Percentiles rank a stretch among this genome's conserved stretches.
Evolutionary conservation across 106 monocot species (phyloP).

Genomic region (Phalaenopsis aphrodite): DNA sequence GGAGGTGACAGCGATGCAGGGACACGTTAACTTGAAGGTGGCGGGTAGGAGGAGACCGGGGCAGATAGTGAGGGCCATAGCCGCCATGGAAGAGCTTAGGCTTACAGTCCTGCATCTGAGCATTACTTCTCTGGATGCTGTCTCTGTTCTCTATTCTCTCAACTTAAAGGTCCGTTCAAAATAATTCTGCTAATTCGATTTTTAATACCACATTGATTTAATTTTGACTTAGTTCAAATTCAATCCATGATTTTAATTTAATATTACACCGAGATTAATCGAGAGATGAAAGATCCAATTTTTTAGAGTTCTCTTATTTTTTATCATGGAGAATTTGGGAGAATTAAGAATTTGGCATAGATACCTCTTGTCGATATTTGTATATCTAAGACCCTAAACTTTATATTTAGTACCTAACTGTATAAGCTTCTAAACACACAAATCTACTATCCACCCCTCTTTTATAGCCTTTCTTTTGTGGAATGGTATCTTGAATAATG

Average conservation of each 20-base stretch:
- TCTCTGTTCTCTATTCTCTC: slow-evolving; percentile 62
- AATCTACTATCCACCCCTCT: no score
- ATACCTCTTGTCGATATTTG: not conserved
- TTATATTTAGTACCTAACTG: no score
- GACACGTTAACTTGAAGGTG: slow-evolving; percentile 70
- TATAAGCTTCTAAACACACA: no score
- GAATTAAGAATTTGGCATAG: not conserved
- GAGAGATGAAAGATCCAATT: no score
- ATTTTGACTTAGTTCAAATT: no score
- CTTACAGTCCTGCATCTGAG: slow-evolving; percentile 70
- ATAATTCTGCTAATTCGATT: not conserved
- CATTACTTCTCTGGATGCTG: slow-evolving; percentile 41
- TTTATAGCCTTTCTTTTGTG: no score
- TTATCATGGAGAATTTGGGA: no score
- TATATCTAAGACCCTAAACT: not conserved
- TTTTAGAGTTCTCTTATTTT: no score
- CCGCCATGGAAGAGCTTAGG: slow-evolving; percentile 63
- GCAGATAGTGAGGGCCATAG: slow-evolving; percentile 50
- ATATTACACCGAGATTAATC: no score
- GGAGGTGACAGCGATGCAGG: slow-evolving; percentile 66
- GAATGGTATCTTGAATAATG: no score
- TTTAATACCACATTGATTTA: no score
- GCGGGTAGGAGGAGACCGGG: slow-evolving; percentile 32
- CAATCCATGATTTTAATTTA: no score
- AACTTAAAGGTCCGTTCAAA: slow-evolving; percentile 63